Evolutionary conservation across 2,329 filamentous ascomycete genomes (phyloP).

Genomic region (Ophiostoma ulmi): DNA sequence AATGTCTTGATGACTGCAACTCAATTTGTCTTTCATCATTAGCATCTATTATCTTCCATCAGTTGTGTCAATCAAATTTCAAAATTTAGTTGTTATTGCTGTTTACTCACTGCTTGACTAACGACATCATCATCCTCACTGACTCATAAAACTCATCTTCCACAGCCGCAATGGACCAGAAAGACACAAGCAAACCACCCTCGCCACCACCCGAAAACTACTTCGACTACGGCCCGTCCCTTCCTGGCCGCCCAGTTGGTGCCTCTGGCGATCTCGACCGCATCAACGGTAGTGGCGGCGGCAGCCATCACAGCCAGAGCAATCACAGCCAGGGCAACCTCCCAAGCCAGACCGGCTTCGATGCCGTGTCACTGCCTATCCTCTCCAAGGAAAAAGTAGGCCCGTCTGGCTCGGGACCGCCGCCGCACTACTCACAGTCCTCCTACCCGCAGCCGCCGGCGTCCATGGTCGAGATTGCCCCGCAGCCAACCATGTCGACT

Average conservation of each 20-base stretch:
- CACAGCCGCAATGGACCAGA: neutral
- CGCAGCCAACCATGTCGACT: slow-evolving; percentile 27
- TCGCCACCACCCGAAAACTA: slow-evolving; percentile 3
- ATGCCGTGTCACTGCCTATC: slow-evolving; percentile 3
- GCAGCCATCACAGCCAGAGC: neutral
- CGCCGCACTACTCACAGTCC: neutral
- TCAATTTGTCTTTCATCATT: neutral
- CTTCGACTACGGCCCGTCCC: slow-evolving; percentile 1
- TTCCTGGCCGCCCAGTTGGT: neutral
- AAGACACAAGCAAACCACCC: neutral
- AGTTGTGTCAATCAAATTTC: neutral
- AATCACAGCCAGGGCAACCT: neutral
- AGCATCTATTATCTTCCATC: neutral
- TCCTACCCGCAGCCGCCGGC: slow-evolving; percentile 10
- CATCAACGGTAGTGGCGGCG: slow-evolving; percentile 2
- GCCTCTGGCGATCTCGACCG: neutral
- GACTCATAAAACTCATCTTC: neutral
- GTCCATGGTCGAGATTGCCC: slow-evolving; percentile 25
- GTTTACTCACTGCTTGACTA: neutral
- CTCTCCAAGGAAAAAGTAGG: neutral
- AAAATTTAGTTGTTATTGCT: neutral
- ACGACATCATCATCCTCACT: neutral
- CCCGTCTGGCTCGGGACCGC: neutral
- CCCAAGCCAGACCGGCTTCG: neutral
- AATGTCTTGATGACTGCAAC: neutral